phyloP scores from a whole-genome alignment of 139 green algal species.

The Chlamydomonas incerta region DNA sequence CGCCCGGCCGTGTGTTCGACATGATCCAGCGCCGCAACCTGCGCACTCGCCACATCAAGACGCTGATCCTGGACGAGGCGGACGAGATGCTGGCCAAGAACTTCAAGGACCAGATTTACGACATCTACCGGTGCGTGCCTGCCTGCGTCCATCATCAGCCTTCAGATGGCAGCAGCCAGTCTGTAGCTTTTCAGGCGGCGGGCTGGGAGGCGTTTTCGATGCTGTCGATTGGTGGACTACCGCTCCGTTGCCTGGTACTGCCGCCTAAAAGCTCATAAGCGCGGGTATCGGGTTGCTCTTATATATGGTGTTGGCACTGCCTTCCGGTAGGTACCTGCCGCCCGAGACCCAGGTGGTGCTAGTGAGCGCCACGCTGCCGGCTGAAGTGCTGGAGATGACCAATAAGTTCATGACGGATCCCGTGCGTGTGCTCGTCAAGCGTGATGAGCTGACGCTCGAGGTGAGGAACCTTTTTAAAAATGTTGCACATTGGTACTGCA shows the following conservation, averaged over 20 bases:
- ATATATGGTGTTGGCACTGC: too few species aligned
- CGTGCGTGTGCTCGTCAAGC: slow-evolving; percentile 97
- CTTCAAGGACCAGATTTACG: slow-evolving; percentile 99
- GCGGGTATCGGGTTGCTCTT: too few species aligned
- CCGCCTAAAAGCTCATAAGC: too few species aligned
- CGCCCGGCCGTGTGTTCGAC: slow-evolving; percentile 97
- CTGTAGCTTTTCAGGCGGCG: too few species aligned
- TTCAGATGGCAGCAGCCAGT: too few species aligned
- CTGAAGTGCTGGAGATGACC: slow-evolving; percentile 98
- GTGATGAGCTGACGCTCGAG: slow-evolving; percentile 99
- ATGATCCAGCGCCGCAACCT: slow-evolving; percentile 94
- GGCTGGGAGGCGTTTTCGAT: too few species aligned
- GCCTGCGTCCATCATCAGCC: too few species aligned
- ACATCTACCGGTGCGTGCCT: slow-evolving; percentile 89
- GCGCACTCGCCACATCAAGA: slow-evolving; percentile 80
- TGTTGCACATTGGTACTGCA: too few species aligned
- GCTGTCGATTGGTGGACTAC: too few species aligned
- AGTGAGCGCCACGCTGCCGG: slow-evolving; percentile 95
- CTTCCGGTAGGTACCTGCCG: slow-evolving; percentile 48
- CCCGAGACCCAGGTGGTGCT: slow-evolving; percentile 89
- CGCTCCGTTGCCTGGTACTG: too few species aligned
- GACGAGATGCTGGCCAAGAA: slow-evolving; percentile 99
- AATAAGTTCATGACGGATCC: slow-evolving; percentile 99
- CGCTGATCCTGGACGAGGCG: slow-evolving; percentile 85
- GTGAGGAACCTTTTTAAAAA: slow-evolving; percentile 57